A percentile compares a stretch with the other conserved stretches of the same genome.
Evolutionary conservation across 805 yeast genomes (phyloP).

Genomic region (Suhomyces xylopsoci): DNA sequence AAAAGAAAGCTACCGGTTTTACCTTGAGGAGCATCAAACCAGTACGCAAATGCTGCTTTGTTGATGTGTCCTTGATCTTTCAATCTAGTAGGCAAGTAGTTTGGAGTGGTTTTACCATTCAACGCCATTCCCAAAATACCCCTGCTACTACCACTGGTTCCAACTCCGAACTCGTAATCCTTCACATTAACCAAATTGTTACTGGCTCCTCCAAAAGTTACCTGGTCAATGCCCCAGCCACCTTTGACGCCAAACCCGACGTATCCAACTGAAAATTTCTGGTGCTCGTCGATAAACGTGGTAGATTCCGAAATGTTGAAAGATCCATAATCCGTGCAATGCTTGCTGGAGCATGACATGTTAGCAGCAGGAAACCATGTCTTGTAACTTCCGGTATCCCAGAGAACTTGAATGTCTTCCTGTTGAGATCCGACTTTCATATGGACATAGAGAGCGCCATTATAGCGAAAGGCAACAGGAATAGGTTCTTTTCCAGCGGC

Average conservation of each 20-base stretch:
- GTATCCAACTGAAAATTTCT: background rate
- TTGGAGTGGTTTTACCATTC: background rate
- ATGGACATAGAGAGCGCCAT: background rate
- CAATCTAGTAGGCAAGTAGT: background rate
- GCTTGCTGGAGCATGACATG: background rate
- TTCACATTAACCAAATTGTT: background rate
- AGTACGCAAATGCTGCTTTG: background rate
- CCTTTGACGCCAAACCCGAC: background rate
- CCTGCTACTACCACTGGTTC: background rate
- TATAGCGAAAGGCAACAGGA: background rate
- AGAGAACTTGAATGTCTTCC: background rate
- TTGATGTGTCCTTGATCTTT: background rate
- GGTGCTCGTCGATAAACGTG: background rate
- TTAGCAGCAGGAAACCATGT: background rate
- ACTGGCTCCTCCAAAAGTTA: background rate
- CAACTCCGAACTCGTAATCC: background rate
- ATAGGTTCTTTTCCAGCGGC: background rate
- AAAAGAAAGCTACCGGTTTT: constrained; percentile 9
- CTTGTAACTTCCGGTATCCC: background rate
- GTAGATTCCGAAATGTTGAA: background rate
- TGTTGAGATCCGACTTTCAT: background rate
- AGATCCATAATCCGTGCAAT: background rate
- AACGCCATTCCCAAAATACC: background rate
- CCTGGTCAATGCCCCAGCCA: background rate
- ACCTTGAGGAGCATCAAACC: background rate